Percentiles rank a stretch among this genome's conserved stretches.
phyloP scores from a whole-genome alignment of 495 filamentous ascomycete genomes.

The Alectoria sarmentosa region DNA sequence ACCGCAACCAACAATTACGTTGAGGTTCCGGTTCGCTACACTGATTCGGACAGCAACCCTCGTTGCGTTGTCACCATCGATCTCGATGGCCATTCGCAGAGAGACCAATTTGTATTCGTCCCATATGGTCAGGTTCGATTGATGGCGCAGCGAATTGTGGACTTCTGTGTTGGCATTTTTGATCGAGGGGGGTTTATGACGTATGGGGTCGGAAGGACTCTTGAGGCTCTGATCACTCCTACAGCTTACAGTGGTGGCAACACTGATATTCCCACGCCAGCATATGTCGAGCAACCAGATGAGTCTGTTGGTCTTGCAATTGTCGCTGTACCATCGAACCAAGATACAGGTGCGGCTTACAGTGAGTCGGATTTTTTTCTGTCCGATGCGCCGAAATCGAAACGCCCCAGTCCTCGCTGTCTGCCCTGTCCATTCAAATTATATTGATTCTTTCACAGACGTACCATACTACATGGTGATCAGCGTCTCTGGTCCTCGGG shows the following conservation, averaged over 20 bases:
- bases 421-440: too few relatives aligned
- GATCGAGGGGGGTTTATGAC: not conserved
- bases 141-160: not conserved
- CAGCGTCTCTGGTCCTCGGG: not conserved
- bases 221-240: not conserved
- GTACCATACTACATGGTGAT: not conserved
- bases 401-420: too few relatives aligned
- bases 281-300: not conserved
- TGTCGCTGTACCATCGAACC: not conserved
- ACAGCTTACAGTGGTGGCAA: not conserved
- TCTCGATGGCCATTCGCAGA: constrained; percentile 8
- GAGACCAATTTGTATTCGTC: not conserved
- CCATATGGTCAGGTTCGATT: not conserved
- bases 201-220: not conserved
- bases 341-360: not conserved
- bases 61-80: constrained; percentile 1
- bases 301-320: not conserved
- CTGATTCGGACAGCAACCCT: not conserved
- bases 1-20: not conserved
- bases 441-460: not conserved
- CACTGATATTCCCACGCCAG: not conserved
- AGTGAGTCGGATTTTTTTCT: too few relatives aligned
- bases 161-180: not conserved
- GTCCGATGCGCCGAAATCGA: too few relatives aligned
- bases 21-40: not conserved